Conservation (phyloP, 441 rosid species). For the Codiaeum variegatum region DNA sequence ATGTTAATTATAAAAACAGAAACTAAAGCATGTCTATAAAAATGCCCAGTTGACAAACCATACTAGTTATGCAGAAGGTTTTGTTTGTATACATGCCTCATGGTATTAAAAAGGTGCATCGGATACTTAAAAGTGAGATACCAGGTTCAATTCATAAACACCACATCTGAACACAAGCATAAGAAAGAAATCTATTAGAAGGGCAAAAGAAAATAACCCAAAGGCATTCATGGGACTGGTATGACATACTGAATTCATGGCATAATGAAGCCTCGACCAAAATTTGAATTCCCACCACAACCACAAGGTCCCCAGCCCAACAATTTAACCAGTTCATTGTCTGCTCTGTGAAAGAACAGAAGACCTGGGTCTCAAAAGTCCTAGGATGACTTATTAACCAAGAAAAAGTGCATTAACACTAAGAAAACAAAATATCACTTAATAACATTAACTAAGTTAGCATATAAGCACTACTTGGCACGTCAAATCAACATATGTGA, state of each 20-base stretch:
- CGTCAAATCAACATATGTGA: not conserved
- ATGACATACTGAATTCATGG: not conserved
- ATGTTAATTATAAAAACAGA: not conserved
- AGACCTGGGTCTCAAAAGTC: not conserved
- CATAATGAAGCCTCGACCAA: constrained; percentile 7
- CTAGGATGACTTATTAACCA: not conserved
- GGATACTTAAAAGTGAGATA: not conserved
- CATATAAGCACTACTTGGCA: not conserved
- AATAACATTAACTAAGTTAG: not conserved
- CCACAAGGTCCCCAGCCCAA: not conserved
- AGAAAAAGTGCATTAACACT: not conserved
- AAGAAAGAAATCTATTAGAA: not conserved
- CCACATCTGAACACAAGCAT: not conserved
- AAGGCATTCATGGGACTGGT: not conserved
- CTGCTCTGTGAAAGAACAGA: not conserved
- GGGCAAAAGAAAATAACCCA: not conserved
- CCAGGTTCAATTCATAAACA: not conserved
- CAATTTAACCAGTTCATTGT: not conserved
- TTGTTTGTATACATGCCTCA: not conserved
- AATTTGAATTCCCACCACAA: not conserved
- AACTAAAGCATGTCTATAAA: not conserved
- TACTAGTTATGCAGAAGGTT: not conserved
- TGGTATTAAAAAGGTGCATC: not conserved
- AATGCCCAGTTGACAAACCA: not conserved
- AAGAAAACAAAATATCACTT: not conserved